Percentiles rank a stretch among this genome's conserved stretches.
Evolutionary conservation across 768 basidiomycete species (phyloP).

Genomic region (Collybia nuda): DNA sequence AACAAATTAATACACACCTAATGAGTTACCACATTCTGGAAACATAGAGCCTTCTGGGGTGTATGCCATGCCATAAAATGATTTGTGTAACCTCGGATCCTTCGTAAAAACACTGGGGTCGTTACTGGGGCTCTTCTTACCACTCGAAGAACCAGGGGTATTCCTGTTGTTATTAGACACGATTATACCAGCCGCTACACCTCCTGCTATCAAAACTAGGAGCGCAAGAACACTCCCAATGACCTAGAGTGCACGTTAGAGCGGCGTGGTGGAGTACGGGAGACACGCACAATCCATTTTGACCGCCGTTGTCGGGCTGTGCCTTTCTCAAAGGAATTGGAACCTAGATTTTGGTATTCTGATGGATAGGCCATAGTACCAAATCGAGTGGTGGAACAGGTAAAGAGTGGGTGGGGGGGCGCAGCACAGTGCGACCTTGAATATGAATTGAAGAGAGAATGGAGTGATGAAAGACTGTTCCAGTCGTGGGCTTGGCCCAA

Average conservation of each 20-base stretch:
- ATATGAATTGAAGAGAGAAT: not conserved
- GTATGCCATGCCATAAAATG: conserved; percentile 87
- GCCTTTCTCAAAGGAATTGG: conserved; percentile 27
- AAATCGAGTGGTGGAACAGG: not conserved
- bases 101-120: conserved; percentile 75
- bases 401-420: conserved; percentile 1
- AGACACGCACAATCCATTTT: conserved; percentile 54
- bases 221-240: conserved; percentile 48
- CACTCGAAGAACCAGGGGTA: conserved; percentile 19
- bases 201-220: conserved; percentile 49
- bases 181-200: conserved; percentile 62
- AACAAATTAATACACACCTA: conserved; percentile 27
- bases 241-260: conserved; percentile 35
- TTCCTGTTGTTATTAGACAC: conserved; percentile 54
- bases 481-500: not conserved
- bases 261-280: conserved; percentile 1
- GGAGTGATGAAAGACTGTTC: conserved; percentile 3
- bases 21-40: conserved; percentile 62
- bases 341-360: not conserved
- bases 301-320: conserved; percentile 34
- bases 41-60: conserved; percentile 71
- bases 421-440: not conserved
- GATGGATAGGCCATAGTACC: too few species aligned
- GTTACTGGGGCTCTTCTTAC: conserved; percentile 24
- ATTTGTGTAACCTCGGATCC: conserved; percentile 63